These are phyloP conservation scores for Exophiala sp. DNA, from an alignment of 2,329 filamentous ascomycete genomes.

Conservation along the genomic window DNA sequence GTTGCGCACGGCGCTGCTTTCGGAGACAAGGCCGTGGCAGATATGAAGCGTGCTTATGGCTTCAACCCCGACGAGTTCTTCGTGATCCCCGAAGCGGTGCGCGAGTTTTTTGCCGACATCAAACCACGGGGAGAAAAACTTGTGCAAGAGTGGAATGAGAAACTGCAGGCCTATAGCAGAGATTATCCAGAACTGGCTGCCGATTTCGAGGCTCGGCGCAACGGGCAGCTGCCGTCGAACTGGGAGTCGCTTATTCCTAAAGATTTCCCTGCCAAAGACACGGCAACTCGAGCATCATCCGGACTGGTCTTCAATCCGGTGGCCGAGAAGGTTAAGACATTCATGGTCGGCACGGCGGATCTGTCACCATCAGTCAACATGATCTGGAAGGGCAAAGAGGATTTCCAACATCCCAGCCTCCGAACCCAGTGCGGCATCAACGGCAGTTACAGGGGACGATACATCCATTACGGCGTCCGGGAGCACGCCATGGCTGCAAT, in stretches of 20 bases:
- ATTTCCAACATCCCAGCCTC: conserved; percentile 46
- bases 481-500: conserved; percentile 89
- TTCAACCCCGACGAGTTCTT: conserved; percentile 48
- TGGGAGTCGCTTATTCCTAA: conserved; percentile 49
- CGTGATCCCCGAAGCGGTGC: conserved; percentile 43
- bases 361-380: conserved; percentile 51
- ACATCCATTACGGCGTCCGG: conserved; percentile 80
- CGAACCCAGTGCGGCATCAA: conserved; percentile 1
- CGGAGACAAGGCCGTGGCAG: conserved; percentile 48
- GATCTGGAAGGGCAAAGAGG: conserved; percentile 49
- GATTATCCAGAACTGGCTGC: conserved; percentile 44
- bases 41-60: conserved; percentile 49
- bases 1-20: conserved; percentile 55
- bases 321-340: conserved; percentile 42
- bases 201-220: conserved; percentile 46
- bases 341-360: conserved; percentile 53
- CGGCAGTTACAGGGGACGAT: conserved; percentile 30
- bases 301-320: conserved; percentile 50
- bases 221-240: conserved; percentile 45
- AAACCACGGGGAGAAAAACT: conserved; percentile 43
- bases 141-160: conserved; percentile 46
- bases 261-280: conserved; percentile 45
- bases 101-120: conserved; percentile 49
- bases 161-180: conserved; percentile 41
- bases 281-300: conserved; percentile 45